phyloP scores from a whole-genome alignment of 1,284 basidiomycete species.

The Malassezia obtusa region DNA sequence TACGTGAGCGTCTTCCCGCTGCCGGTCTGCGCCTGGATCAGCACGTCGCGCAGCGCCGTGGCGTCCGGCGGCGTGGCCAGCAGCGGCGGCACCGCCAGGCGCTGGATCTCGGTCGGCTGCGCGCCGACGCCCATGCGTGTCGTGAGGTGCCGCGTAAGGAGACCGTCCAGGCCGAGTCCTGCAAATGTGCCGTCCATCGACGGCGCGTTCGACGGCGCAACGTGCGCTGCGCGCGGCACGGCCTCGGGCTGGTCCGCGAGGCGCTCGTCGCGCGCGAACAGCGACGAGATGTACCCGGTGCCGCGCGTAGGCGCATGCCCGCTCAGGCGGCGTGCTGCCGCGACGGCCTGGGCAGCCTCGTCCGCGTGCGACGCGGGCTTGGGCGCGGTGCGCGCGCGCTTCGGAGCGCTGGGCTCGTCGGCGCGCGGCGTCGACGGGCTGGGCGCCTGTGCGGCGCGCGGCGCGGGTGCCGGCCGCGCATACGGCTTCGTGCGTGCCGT shows the following conservation, averaged over 20 bases:
- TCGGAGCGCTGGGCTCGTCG: background rate
- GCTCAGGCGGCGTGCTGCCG: background rate
- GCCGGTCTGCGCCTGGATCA: slow-evolving; percentile 94
- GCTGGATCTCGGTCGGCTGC: slow-evolving; percentile 78
- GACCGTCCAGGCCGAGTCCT: slow-evolving; percentile 64
- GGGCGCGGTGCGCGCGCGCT: background rate
- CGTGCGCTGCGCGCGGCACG: background rate
- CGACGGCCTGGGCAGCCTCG: background rate
- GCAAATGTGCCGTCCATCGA: slow-evolving; percentile 49
- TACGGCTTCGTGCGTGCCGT: background rate
- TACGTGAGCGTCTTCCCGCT: slow-evolving; percentile 95
- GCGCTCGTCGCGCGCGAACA: slow-evolving; percentile 14
- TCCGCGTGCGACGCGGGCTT: background rate
- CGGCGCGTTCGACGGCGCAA: slow-evolving; percentile 38
- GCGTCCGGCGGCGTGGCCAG: slow-evolving; percentile 50
- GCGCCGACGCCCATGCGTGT: slow-evolving; percentile 71
- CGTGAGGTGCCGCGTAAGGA: slow-evolving; percentile 68
- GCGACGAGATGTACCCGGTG: slow-evolving; percentile 13
- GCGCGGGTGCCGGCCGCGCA: background rate
- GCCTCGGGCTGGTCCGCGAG: slow-evolving; percentile 5
- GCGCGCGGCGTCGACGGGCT: background rate
- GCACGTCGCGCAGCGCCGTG: slow-evolving; percentile 61
- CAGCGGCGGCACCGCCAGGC: slow-evolving; percentile 66
- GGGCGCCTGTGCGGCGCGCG: too few species aligned
- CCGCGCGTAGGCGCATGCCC: background rate